These are phyloP conservation scores for Penicillium ochrochloron DNA, from an alignment of 495 filamentous ascomycete species.

Conservation along the genomic window DNA sequence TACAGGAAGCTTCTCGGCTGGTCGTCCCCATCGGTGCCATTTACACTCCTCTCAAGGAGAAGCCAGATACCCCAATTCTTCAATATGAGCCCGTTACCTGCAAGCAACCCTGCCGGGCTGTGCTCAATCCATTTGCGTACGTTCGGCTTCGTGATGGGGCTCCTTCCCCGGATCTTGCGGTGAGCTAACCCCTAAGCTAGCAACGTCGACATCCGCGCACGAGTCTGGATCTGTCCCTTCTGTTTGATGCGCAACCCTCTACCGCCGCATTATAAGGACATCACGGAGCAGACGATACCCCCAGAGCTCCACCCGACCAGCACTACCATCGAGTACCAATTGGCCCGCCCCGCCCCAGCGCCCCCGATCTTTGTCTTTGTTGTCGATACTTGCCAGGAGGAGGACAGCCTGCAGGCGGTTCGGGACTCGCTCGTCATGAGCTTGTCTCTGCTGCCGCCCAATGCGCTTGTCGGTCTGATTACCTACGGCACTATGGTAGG, in stretches of 20 bases:
- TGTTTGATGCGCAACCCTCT: slow-evolving; percentile 94
- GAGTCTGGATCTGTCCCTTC: slow-evolving; percentile 98
- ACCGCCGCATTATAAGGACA: slow-evolving; percentile 98
- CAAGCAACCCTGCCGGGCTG: slow-evolving; percentile 93
- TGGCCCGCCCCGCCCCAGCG: slow-evolving; percentile 88
- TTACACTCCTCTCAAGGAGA: slow-evolving; percentile 97
- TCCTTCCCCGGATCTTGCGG: slow-evolving; percentile 9
- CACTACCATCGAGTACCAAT: slow-evolving; percentile 96
- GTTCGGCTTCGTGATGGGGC: slow-evolving; percentile 23
- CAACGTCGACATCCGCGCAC: slow-evolving; percentile 92
- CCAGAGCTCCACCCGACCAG: slow-evolving; percentile 92
- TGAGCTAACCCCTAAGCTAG: slow-evolving; percentile 52
- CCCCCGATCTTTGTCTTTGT: slow-evolving; percentile 98
- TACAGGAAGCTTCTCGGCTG: slow-evolving; percentile 90
- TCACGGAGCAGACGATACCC: slow-evolving; percentile 90
- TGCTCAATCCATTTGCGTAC: slow-evolving; percentile 96
- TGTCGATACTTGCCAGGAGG: slow-evolving; percentile 98
- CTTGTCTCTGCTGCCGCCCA: slow-evolving; percentile 88
- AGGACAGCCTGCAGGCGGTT: slow-evolving; percentile 92
- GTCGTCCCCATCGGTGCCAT: slow-evolving; percentile 97
- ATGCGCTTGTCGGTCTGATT: slow-evolving; percentile 92
- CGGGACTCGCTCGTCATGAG: slow-evolving; percentile 98
- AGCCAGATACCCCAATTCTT: slow-evolving; percentile 83
- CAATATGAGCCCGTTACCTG: slow-evolving; percentile 98
- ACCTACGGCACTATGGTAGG: slow-evolving; percentile 96